Evolutionary conservation across 371 early-diverging fungal species (phyloP).

Genomic region (Mortierella sp.): DNA sequence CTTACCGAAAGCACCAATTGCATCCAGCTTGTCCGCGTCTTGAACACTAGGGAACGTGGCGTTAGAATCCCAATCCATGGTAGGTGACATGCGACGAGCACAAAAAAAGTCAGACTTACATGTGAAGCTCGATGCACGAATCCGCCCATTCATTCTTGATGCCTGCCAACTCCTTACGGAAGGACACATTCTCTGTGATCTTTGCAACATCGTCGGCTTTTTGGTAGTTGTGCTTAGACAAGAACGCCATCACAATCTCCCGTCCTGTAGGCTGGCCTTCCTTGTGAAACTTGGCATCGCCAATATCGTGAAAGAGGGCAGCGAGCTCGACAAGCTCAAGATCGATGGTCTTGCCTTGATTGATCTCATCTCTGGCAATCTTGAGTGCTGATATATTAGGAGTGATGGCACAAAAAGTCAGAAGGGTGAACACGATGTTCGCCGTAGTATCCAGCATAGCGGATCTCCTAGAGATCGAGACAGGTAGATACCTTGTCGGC

Average conservation of each 20-base stretch:
- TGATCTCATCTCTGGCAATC: constrained; percentile 53
- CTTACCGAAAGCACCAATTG: constrained; percentile 83
- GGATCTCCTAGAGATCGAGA: too few species aligned
- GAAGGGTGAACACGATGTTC: neutral
- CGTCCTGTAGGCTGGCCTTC: constrained; percentile 60
- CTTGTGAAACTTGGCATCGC: constrained; percentile 74
- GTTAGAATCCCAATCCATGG: neutral
- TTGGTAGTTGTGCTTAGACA: constrained; percentile 54
- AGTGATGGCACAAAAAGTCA: neutral
- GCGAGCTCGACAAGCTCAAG: constrained; percentile 73
- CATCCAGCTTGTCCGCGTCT: constrained; percentile 86
- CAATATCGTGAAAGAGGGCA: constrained; percentile 82
- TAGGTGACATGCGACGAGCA: neutral
- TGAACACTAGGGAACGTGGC: constrained; percentile 64
- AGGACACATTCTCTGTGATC: constrained; percentile 77
- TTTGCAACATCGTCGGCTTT: constrained; percentile 63
- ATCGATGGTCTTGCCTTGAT: constrained; percentile 56
- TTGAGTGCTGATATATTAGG: constrained; percentile 45
- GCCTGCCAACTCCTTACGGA: constrained; percentile 72
- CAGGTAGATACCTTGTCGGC: constrained; percentile 63
- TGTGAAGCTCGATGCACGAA: constrained; percentile 69
- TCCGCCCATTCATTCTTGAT: constrained; percentile 68
- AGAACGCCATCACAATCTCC: constrained; percentile 58
- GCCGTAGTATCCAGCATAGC: too few species aligned
- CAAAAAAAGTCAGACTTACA: constrained; percentile 49